A percentile compares a stretch with the other conserved stretches of the same genome.
Evolutionary conservation across 1,139 yeast species (phyloP).

Genomic region (Pichia sp.): DNA sequence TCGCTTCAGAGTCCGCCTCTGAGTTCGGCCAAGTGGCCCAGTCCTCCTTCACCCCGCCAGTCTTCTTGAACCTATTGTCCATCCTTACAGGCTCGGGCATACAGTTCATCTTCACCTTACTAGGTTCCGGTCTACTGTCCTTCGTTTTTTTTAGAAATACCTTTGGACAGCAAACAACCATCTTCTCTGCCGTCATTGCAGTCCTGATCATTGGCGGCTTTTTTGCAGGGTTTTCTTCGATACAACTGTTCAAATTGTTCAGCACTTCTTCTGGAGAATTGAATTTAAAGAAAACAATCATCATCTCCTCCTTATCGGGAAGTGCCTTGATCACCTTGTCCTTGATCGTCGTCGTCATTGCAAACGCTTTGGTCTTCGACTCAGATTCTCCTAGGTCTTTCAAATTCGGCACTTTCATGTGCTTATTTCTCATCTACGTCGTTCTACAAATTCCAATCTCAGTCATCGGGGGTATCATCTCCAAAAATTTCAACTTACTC

Average conservation of each 20-base stretch:
- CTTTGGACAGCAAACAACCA: slow-evolving; percentile 55
- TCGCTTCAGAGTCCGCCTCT: not conserved
- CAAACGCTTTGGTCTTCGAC: slow-evolving; percentile 73
- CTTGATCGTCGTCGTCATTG: slow-evolving; percentile 47
- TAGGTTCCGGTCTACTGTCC: slow-evolving; percentile 59
- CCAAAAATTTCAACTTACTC: slow-evolving; percentile 2
- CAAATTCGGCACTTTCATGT: slow-evolving; percentile 70
- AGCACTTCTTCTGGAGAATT: slow-evolving; percentile 33
- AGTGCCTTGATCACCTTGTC: slow-evolving; percentile 59
- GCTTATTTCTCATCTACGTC: slow-evolving; percentile 53
- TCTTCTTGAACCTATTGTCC: slow-evolving; percentile 43
- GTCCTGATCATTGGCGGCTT: slow-evolving; percentile 67
- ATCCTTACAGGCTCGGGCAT: slow-evolving; percentile 67
- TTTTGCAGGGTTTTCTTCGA: slow-evolving; percentile 68
- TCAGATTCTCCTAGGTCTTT: slow-evolving; percentile 71
- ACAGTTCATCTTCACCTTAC: slow-evolving; percentile 59
- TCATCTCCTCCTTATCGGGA: slow-evolving; percentile 50
- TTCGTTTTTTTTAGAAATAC: slow-evolving; percentile 45
- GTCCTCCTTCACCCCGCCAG: slow-evolving; percentile 55
- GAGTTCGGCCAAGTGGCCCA: slow-evolving; percentile 35
- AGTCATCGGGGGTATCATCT: slow-evolving; percentile 56
- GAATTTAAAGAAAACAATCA: slow-evolving; percentile 16
- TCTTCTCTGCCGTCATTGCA: slow-evolving; percentile 55
- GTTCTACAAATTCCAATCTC: slow-evolving; percentile 71
- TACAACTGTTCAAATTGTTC: slow-evolving; percentile 55